A percentile compares a stretch with the other conserved stretches of the same genome.
Evolutionary conservation across 2,329 filamentous ascomycete genomes (phyloP).

Genomic region (Fusarium succisae): DNA sequence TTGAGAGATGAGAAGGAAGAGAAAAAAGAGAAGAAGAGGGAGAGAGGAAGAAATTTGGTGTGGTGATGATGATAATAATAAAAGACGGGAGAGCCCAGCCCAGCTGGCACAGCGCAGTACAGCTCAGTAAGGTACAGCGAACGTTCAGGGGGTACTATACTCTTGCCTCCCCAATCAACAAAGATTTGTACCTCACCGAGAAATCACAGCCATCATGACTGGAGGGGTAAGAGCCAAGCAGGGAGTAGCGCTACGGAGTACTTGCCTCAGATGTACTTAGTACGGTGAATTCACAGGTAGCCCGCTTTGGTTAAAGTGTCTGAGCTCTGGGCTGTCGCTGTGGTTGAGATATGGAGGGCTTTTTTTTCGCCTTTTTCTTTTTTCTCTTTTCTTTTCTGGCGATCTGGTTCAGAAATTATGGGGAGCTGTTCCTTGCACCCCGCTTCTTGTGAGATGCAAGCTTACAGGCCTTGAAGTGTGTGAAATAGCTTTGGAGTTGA

Average conservation of each 20-base stretch:
- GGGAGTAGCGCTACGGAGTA: conserved; percentile 35
- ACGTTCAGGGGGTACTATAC: conserved; percentile 10
- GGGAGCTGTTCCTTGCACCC: conserved; percentile 37
- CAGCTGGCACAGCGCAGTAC: neutral
- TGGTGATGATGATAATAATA: conserved; percentile 37
- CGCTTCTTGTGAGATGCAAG: conserved; percentile 28
- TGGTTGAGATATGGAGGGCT: conserved; percentile 24
- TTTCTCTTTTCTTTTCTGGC: conserved; percentile 21
- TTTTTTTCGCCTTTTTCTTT: neutral
- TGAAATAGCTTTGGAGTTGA: neutral
- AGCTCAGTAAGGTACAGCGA: neutral
- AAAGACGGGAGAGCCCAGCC: conserved; percentile 19
- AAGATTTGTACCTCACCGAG: conserved; percentile 30
- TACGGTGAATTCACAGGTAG: conserved; percentile 24
- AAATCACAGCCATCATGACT: conserved; percentile 32
- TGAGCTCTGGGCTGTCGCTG: neutral
- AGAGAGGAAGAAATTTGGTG: conserved; percentile 26
- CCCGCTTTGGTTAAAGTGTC: conserved; percentile 14
- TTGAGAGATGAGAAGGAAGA: conserved; percentile 25
- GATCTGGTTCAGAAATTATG: conserved; percentile 38
- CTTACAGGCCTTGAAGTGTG: neutral
- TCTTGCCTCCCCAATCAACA: conserved; percentile 29
- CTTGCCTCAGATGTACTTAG: conserved; percentile 34
- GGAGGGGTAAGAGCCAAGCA: conserved; percentile 21
- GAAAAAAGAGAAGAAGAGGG: conserved; percentile 19